Percentiles rank a stretch among this genome's conserved stretches.
phyloP scores from a whole-genome alignment of 164 flowering plant species.

The Vitis riparia region DNA sequence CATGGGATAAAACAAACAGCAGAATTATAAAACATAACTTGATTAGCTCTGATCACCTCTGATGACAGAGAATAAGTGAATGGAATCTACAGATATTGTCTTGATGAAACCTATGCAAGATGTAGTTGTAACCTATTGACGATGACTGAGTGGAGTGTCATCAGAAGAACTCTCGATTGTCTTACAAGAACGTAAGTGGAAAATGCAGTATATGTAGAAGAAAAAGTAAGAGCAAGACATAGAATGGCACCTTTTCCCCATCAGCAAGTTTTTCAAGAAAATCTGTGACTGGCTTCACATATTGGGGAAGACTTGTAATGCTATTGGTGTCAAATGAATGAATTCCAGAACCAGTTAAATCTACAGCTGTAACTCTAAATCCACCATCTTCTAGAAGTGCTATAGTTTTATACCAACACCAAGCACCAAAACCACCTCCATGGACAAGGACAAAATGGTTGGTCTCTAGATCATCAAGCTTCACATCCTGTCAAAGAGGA shows the following conservation, averaged over 20 bases:
- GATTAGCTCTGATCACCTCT: background rate
- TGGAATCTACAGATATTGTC: background rate
- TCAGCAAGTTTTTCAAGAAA: conserved; percentile 69
- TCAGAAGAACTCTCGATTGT: too few relatives aligned
- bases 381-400: conserved; percentile 86
- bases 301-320: conserved; percentile 76
- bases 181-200: background rate
- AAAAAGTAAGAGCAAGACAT: background rate
- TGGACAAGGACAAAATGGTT: conserved; percentile 87
- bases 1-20: background rate
- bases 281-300: conserved; percentile 76
- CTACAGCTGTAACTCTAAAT: conserved; percentile 81
- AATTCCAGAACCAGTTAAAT: conserved; percentile 89
- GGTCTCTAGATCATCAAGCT: conserved; percentile 69
- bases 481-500: conserved; percentile 50
- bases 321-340: conserved; percentile 72
- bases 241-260: conserved; percentile 65
- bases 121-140: too few relatives aligned
- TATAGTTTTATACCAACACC: conserved; percentile 99
- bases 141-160: too few relatives aligned
- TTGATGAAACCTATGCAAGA: too few relatives aligned
- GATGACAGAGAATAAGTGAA: background rate
- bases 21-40: background rate
- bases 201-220: background rate
- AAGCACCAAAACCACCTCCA: conserved; percentile 99